These are phyloP conservation scores for Pyrrhoderma lamaoense DNA, from an alignment of 1,284 basidiomycete species.

Conservation along the genomic window DNA sequence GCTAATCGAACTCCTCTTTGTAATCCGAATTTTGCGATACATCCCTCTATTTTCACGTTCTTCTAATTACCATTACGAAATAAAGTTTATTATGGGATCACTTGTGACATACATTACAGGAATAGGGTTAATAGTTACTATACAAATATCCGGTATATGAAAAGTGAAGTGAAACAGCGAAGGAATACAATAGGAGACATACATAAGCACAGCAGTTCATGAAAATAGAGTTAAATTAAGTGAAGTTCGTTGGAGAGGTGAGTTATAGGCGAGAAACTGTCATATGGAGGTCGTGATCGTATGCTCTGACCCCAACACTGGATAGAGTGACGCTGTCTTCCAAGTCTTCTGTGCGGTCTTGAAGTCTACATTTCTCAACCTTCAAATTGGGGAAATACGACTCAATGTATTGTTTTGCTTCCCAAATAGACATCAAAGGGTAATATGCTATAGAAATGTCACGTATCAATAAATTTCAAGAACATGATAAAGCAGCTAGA, in stretches of 20 bases:
- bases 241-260: not conserved
- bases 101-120: not conserved
- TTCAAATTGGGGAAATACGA: not conserved
- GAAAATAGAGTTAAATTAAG: not conserved
- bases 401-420: conserved; percentile 14
- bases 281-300: conserved; percentile 13
- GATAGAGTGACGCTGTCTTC: conserved; percentile 4
- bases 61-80: not conserved
- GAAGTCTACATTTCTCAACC: not conserved
- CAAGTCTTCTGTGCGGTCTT: not conserved
- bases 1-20: not conserved
- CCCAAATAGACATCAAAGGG: conserved; percentile 8
- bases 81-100: not conserved
- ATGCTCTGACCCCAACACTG: conserved; percentile 8
- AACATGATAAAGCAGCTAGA: not conserved
- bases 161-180: not conserved
- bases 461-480: not conserved
- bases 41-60: not conserved
- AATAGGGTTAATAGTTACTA: too few relatives aligned
- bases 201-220: not conserved
- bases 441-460: conserved; percentile 15
- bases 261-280: not conserved
- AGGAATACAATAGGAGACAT: not conserved
- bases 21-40: conserved; percentile 13
- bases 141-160: too few relatives aligned